phyloP scores from a whole-genome alignment of 2,329 filamentous ascomycete species.

The Xylariaceae sp. region DNA sequence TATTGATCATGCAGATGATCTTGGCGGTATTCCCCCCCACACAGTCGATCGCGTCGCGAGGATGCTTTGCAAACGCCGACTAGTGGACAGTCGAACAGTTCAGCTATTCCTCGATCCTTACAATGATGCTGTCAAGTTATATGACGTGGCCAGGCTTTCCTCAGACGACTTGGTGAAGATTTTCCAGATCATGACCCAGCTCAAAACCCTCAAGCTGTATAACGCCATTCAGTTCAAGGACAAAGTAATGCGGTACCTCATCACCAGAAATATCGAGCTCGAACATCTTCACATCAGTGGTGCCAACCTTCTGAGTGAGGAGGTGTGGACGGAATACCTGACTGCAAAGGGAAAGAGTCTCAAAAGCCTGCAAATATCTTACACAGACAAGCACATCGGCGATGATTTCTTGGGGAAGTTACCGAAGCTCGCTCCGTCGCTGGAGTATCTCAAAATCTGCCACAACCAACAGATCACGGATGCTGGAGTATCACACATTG shows the following conservation, averaged over 20 bases:
- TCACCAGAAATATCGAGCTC: slow-evolving; percentile 66
- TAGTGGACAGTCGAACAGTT: slow-evolving; percentile 52
- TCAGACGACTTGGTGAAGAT: slow-evolving; percentile 76
- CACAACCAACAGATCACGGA: slow-evolving; percentile 73
- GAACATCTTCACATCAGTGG: slow-evolving; percentile 74
- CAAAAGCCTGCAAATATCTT: slow-evolving; percentile 71
- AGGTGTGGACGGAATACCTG: slow-evolving; percentile 70
- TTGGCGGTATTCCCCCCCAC: slow-evolving; percentile 55
- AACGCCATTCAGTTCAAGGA: slow-evolving; percentile 94
- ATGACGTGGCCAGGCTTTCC: slow-evolving; percentile 61
- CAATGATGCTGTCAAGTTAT: slow-evolving; percentile 50
- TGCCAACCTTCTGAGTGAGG: slow-evolving; percentile 75
- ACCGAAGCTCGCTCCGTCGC: slow-evolving; percentile 58
- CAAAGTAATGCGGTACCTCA: slow-evolving; percentile 73
- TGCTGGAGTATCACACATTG: slow-evolving; percentile 61
- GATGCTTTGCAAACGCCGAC: slow-evolving; percentile 56
- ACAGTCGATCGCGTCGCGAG: slow-evolving; percentile 57
- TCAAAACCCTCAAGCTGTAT: slow-evolving; percentile 69
- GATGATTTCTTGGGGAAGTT: slow-evolving; percentile 65
- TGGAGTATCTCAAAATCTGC: slow-evolving; percentile 74
- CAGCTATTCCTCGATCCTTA: slow-evolving; percentile 53
- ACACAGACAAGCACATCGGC: slow-evolving; percentile 77
- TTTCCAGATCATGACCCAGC: slow-evolving; percentile 67
- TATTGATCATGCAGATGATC: slow-evolving; percentile 56
- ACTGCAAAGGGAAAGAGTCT: slow-evolving; percentile 61